phyloP scores from a whole-genome alignment of 306 rosid genomes.

The Mimosa pudica region DNA sequence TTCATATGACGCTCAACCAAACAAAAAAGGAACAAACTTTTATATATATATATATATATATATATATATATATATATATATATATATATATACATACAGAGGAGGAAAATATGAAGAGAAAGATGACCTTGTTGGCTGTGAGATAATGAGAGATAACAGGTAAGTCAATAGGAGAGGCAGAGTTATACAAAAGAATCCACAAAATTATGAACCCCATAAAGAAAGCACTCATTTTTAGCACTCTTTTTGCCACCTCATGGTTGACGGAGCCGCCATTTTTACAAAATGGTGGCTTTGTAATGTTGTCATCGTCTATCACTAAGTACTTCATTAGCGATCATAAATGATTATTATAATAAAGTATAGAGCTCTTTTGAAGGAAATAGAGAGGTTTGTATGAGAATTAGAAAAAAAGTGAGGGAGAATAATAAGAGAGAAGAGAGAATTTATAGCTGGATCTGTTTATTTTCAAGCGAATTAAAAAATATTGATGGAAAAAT shows the following conservation, averaged over 20 bases:
- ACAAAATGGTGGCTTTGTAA: background rate
- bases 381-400: no score
- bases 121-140: constrained; percentile 1
- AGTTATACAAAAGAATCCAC: constrained; percentile 37
- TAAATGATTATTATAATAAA: background rate
- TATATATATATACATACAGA: background rate
- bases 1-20: background rate
- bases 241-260: constrained; percentile 26
- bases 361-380: background rate
- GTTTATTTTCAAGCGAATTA: no score
- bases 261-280: constrained; percentile 28
- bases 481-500: no score
- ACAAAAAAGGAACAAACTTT: background rate
- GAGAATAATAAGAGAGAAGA: no score
- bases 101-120: background rate
- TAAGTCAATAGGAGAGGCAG: constrained; percentile 43
- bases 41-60: background rate
- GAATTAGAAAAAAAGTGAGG: no score
- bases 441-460: no score
- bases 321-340: constrained; percentile 39
- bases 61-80: background rate
- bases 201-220: constrained; percentile 42
- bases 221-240: background rate
- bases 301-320: background rate
- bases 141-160: constrained; percentile 34